phyloP scores from a whole-genome alignment of 1,284 basidiomycete genomes.

The Singerocomus rubriflavus region DNA sequence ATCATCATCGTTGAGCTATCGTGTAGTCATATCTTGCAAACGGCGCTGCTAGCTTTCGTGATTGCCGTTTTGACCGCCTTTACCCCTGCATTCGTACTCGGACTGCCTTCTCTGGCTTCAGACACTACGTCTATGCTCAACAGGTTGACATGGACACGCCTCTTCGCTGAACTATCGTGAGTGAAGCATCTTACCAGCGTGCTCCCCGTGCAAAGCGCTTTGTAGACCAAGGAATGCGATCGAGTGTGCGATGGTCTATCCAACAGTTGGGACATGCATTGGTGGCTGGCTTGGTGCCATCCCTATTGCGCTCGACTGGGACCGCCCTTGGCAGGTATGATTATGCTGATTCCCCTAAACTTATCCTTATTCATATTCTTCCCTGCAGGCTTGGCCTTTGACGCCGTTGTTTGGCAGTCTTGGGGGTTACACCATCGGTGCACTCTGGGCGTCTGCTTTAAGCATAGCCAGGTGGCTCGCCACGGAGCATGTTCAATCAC shows the following conservation, averaged over 20 bases:
- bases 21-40: conserved; percentile 51
- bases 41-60: conserved; percentile 66
- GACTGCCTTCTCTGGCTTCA: conserved; percentile 50
- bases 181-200: conserved; percentile 34
- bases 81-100: conserved; percentile 70
- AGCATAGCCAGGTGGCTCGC: conserved; percentile 46
- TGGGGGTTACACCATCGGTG: conserved; percentile 64
- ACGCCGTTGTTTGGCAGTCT: conserved; percentile 69
- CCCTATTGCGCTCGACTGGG: conserved; percentile 91
- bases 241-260: conserved; percentile 80
- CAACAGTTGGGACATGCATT: conserved; percentile 65
- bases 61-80: conserved; percentile 67
- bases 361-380: background rate
- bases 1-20: conserved; percentile 11
- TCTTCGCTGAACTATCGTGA: conserved; percentile 79
- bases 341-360: background rate
- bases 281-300: conserved; percentile 81
- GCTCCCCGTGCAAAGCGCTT: conserved; percentile 4
- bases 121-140: conserved; percentile 43
- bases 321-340: conserved; percentile 90
- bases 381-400: conserved; percentile 73
- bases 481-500: conserved; percentile 30
- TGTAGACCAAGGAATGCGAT: conserved; percentile 59
- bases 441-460: conserved; percentile 52
- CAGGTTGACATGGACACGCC: conserved; percentile 64